Base-by-base conservation (phyloP, 2,329 filamentous ascomycete species). In the Aspergillus flavus region DNA sequence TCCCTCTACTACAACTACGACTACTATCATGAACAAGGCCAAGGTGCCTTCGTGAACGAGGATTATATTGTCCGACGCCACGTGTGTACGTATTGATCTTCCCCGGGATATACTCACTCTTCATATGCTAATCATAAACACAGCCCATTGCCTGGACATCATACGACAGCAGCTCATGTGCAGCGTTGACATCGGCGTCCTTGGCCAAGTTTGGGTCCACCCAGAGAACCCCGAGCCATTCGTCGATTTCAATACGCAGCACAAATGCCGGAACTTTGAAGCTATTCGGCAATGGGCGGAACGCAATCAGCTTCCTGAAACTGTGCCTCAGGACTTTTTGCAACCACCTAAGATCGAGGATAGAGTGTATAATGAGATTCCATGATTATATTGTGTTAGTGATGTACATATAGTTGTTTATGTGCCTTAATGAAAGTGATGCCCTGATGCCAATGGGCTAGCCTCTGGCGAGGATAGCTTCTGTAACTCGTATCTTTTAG, bases 151-250 rank as follows among this genome's bases (percentile, higher is more conserved):
- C 63, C 77, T 89, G 36, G 87, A 89, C 65, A 85, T 84, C 4
- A 63, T 89, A 52, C 84, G 87, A 1, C 87, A 89, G 70, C 84
- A 87, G 19, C 79, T 89, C 16, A 89, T 89, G 85, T 89, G 87
- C 73, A 85, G 83, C 32, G 79, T 84, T 23, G 87, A 89, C 66
- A 83, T 86, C 3, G 86, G 82, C 1, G 81, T 89, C 0, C 78
- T 89, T 0, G 86, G 86, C 14, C 86, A 89, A 68, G 81, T 89
- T 6, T 89, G 87, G 87, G 83, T 82, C 39, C 70, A 74, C 21
- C 71, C 71, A 0, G 78, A 85, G 28, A 73, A 79, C 10, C 80
- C 82, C 0, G 75, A 78, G 50, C 80, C 85, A 0, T 88, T 87
- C 66, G 85, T 87, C 2, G 86, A 89, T 71, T 89, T 89, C 75